Evolutionary conservation across 2,329 filamentous ascomycete species (phyloP).

Genomic region (Microsporum audouinii): DNA sequence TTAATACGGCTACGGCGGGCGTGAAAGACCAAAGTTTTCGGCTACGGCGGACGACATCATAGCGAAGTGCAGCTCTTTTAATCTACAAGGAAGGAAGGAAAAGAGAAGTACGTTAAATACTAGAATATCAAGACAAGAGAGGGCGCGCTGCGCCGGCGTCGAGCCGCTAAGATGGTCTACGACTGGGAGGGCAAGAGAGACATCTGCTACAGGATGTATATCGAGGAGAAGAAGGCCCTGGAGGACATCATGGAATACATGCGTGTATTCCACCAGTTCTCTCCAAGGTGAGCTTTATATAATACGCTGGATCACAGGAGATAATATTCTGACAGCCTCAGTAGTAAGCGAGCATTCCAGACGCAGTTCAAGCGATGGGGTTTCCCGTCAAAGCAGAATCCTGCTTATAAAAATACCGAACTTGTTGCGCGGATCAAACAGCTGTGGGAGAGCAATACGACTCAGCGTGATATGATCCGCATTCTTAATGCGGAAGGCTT

Average conservation of each 20-base stretch:
- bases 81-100: background rate
- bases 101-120: background rate
- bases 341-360: conserved; percentile 64
- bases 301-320: background rate
- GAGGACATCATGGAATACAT: conserved; percentile 66
- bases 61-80: background rate
- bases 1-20: background rate
- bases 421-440: conserved; percentile 60
- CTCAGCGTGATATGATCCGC: conserved; percentile 61
- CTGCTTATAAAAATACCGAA: conserved; percentile 56
- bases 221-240: conserved; percentile 60
- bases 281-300: conserved; percentile 50
- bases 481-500: conserved; percentile 62
- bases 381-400: conserved; percentile 63
- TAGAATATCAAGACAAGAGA: background rate
- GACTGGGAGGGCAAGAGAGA: conserved; percentile 57
- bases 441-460: conserved; percentile 64
- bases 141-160: background rate
- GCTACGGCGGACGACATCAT: background rate
- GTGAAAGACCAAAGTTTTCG: background rate
- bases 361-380: conserved; percentile 67
- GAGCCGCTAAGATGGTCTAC: conserved; percentile 38
- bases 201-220: conserved; percentile 60
- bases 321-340: background rate
- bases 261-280: conserved; percentile 52